phyloP scores from a whole-genome alignment of 129 eudicot species.

The Glebionis coronaria region DNA sequence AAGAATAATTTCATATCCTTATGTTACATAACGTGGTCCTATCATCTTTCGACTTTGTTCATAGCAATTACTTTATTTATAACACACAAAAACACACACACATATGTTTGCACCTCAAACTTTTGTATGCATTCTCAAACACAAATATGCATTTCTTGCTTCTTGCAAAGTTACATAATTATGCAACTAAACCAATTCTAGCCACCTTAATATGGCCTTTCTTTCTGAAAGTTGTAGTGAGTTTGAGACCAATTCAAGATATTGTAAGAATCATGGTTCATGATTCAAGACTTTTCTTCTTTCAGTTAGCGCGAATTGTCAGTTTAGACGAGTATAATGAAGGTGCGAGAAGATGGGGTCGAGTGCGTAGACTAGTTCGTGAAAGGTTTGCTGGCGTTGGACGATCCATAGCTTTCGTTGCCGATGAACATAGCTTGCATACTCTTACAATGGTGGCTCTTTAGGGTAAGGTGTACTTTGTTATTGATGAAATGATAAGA shows the following conservation, averaged over 20 bases:
- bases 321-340: neutral
- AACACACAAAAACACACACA: neutral
- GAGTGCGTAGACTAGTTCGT: slow-evolving; percentile 35
- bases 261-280: slow-evolving; percentile 13
- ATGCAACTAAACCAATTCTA: slow-evolving; percentile 32
- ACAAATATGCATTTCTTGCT: slow-evolving; percentile 28
- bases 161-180: slow-evolving; percentile 28
- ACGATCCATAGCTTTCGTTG: neutral
- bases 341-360: slow-evolving; percentile 34
- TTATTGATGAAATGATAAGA: neutral
- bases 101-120: neutral
- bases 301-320: slow-evolving; percentile 41
- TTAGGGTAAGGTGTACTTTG: too few species aligned
- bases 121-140: too few species aligned
- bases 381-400: slow-evolving; percentile 19
- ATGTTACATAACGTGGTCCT: too few species aligned
- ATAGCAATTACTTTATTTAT: too few species aligned
- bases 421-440: slow-evolving; percentile 34
- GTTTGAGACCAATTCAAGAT: slow-evolving; percentile 35
- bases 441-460: slow-evolving; percentile 46
- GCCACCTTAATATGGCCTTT: slow-evolving; percentile 47
- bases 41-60: too few species aligned
- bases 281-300: slow-evolving; percentile 45
- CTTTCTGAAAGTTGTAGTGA: slow-evolving; percentile 34
- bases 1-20: too few species aligned